Base-by-base conservation (phyloP, 169 alveolate species). In the Plasmodium cynomolgi region DNA sequence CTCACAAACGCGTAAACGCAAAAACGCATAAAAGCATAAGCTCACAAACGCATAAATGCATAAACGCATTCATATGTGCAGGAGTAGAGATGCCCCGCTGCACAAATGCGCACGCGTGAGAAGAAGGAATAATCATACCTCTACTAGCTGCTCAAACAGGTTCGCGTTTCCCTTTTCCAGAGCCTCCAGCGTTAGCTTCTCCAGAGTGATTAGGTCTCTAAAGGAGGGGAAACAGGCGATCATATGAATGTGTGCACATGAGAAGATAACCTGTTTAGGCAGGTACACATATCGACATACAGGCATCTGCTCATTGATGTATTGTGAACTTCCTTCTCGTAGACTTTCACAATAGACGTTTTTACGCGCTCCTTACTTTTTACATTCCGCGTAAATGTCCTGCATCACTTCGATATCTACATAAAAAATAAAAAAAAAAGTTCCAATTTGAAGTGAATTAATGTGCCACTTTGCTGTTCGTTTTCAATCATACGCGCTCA, bases 401-500 rank as follows among this genome's bases (percentile, higher is more conserved):
- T 85, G 81, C 90, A 88, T 88, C 34, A 88, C 90, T 41, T 79
- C 94, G 50, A 88, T 88, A 88, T 88, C 94, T 88, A 81, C 90
- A 88, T 26, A 54, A 23, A 9, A 39, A 58, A 88, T 77, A 13
- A 29, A 7, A 41, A 83, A 58, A 31, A 81, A 20, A 29, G 58
- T 50, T 15, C 5, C 71, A 50, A 1, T 26, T 82, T 82, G 39
- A 54, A 26, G 29, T 31, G 37, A 39, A 33, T 54, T 29, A 7
- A 80, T 44, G 33, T 37, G 26, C 50, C 8, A 80, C n/a, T 26
- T 80, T 80, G 13, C 7, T 1, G 29, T 80, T 80, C 71, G 9
- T 39, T 41, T 5, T 79, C 23, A 79, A 41, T 50, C 39, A 29
- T 8, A 81, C 62, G 20, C 68, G 17, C 34, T 29, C 15, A 29